phyloP scores from a whole-genome alignment of 2,329 filamentous ascomycete genomes.

The Pseudogymnoascus sp. region DNA sequence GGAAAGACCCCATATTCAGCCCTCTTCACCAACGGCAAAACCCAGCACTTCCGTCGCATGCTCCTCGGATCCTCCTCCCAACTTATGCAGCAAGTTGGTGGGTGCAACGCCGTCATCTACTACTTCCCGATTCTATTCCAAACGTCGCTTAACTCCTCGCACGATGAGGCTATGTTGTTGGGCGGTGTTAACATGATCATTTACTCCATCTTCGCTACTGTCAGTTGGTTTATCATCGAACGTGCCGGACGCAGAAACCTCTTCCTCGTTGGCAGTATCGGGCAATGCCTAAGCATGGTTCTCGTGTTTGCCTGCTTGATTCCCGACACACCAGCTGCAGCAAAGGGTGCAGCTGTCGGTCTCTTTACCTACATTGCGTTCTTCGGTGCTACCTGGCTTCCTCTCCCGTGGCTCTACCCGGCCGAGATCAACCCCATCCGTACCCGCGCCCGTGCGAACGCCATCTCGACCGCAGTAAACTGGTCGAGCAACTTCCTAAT shows the following conservation, averaged over 20 bases:
- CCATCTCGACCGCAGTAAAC: conserved; percentile 50
- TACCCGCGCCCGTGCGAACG: conserved; percentile 57
- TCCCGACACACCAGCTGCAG: conserved; percentile 23
- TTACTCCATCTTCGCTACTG: conserved; percentile 46
- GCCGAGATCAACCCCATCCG: conserved; percentile 54
- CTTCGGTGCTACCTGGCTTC: conserved; percentile 54
- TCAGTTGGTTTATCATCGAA: conserved; percentile 46
- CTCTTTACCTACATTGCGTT: conserved; percentile 57
- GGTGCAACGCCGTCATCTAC: conserved; percentile 40
- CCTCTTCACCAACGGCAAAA: conserved; percentile 45
- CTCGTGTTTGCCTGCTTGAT: conserved; percentile 38
- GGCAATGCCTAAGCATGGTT: conserved; percentile 60
- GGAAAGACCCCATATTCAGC: conserved; percentile 31
- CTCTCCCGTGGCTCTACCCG: conserved; percentile 56
- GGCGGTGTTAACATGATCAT: conserved; percentile 50
- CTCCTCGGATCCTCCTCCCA: conserved; percentile 43
- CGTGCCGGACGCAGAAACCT: conserved; percentile 62
- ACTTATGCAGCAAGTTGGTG: conserved; percentile 46
- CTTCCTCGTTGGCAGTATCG: conserved; percentile 62
- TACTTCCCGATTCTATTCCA: conserved; percentile 47
- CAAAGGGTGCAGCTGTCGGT: conserved; percentile 40
- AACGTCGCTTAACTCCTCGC: conserved; percentile 39
- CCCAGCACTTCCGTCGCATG: conserved; percentile 48
- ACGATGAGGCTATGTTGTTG: conserved; percentile 45
- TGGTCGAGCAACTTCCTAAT: conserved; percentile 50